phyloP scores from a whole-genome alignment of 108 stramenopile species.

The Conticribra guillardii region DNA sequence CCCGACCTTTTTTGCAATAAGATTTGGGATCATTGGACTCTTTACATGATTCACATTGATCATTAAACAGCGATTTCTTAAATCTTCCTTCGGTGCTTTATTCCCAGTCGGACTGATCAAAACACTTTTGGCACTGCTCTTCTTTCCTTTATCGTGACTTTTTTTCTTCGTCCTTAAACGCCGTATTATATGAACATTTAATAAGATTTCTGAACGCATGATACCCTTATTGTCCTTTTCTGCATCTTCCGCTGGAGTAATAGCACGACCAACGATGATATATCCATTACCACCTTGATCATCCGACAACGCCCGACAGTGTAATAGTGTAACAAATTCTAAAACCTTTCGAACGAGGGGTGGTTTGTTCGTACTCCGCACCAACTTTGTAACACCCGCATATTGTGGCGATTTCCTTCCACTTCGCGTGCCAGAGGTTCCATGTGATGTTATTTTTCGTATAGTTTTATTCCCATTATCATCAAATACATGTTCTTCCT shows the following conservation, averaged over 20 bases:
- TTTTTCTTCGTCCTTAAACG: conserved; percentile 27
- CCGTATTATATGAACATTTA: conserved; percentile 53
- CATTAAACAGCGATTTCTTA: conserved; percentile 63
- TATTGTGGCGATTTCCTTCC: conserved; percentile 52
- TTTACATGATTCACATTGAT: conserved; percentile 78
- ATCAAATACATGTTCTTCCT: conserved; percentile 23
- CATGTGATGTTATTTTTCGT: conserved; percentile 6
- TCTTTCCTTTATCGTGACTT: conserved; percentile 3
- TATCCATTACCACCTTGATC: conserved; percentile 74
- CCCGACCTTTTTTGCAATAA: conserved; percentile 76
- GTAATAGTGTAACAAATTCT: conserved; percentile 66
- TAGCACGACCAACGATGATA: conserved; percentile 73
- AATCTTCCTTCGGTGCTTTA: conserved; percentile 50
- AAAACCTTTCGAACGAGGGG: conserved; percentile 71
- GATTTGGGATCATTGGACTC: conserved; percentile 74
- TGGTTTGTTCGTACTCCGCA: conserved; percentile 59
- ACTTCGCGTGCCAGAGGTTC: not conserved
- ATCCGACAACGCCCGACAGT: conserved; percentile 65
- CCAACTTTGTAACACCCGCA: conserved; percentile 70
- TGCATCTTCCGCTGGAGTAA: conserved; percentile 44
- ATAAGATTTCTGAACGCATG: conserved; percentile 43
- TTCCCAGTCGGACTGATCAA: conserved; percentile 27
- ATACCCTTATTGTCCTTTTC: conserved; percentile 33
- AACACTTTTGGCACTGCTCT: conserved; percentile 15
- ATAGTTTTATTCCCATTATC: conserved; percentile 26